Conservation (phyloP, 352 stramenopile genomes). For the Pythium guiyangense region DNA sequence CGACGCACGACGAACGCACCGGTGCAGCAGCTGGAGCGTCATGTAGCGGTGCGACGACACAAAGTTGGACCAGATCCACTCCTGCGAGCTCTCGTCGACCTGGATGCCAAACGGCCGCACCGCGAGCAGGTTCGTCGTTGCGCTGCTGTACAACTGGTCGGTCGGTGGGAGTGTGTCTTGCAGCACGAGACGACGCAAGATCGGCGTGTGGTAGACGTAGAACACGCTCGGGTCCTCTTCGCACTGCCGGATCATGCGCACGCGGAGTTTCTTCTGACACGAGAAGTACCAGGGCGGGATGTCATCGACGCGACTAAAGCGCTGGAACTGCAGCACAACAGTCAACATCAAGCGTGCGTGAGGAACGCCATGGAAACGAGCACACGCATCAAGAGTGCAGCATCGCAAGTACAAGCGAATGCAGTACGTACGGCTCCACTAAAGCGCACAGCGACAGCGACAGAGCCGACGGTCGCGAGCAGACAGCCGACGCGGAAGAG, state of each 20-base stretch:
- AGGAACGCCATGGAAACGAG: too few species aligned
- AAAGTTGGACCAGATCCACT: constrained; percentile 65
- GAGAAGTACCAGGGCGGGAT: constrained; percentile 62
- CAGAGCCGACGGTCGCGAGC: constrained; percentile 34
- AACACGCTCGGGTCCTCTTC: constrained; percentile 61
- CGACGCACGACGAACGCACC: constrained; percentile 22
- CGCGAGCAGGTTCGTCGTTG: constrained; percentile 30
- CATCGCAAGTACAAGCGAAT: neutral
- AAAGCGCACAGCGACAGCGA: constrained; percentile 37
- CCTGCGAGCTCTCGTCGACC: constrained; percentile 62
- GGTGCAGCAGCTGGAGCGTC: constrained; percentile 50
- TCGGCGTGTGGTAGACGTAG: constrained; percentile 81
- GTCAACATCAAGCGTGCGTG: neutral
- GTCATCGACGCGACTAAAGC: constrained; percentile 49
- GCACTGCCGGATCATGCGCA: constrained; percentile 66
- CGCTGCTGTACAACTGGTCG: constrained; percentile 11
- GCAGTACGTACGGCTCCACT: constrained; percentile 42
- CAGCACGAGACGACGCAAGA: constrained; percentile 50
- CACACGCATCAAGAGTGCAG: neutral
- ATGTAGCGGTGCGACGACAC: constrained; percentile 62
- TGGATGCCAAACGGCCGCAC: constrained; percentile 69
- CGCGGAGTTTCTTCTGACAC: constrained; percentile 64
- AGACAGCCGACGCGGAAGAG: constrained; percentile 59
- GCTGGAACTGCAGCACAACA: constrained; percentile 23
- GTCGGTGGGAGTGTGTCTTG: constrained; percentile 51